Conservation (phyloP, 345 rosid genomes). For the Heritiera littoralis region DNA sequence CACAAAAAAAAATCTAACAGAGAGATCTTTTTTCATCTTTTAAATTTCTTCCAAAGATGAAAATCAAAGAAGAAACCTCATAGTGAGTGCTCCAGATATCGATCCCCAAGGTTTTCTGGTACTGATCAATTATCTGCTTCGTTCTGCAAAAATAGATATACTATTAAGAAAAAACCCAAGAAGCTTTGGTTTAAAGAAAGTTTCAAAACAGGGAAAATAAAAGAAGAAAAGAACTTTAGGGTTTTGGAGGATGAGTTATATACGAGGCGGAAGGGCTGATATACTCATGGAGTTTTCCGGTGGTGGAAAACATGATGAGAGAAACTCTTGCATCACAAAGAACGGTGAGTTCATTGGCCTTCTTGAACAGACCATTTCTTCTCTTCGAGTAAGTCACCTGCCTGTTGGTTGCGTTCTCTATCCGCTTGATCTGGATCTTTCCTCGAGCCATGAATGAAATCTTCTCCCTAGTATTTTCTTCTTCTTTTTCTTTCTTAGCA, state of each 20-base stretch:
- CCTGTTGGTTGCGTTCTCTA: conserved; percentile 82
- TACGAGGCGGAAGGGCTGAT: conserved; percentile 72
- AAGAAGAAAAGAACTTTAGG: neutral
- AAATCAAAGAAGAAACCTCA: conserved; percentile 39
- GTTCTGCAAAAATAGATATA: conserved; percentile 38
- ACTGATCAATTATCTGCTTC: conserved; percentile 64
- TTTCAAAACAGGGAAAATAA: neutral
- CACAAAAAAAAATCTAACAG: neutral
- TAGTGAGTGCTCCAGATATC: conserved; percentile 78
- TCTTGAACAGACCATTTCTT: conserved; percentile 79
- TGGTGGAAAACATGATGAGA: conserved; percentile 70
- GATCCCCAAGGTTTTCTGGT: conserved; percentile 53
- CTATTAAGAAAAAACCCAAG: too few species aligned
- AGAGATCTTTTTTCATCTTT: neutral
- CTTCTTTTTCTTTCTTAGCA: neutral
- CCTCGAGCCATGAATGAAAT: conserved; percentile 68
- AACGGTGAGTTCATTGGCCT: conserved; percentile 75
- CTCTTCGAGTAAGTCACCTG: conserved; percentile 80
- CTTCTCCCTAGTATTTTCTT: neutral
- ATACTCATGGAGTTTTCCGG: conserved; percentile 70
- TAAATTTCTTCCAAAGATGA: neutral
- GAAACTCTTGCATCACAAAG: conserved; percentile 82
- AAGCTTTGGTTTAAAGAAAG: neutral
- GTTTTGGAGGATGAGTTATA: neutral
- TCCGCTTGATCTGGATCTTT: conserved; percentile 84